Base-by-base conservation (phyloP, 495 filamentous ascomycete species). In the Aspergillus baeticus region DNA sequence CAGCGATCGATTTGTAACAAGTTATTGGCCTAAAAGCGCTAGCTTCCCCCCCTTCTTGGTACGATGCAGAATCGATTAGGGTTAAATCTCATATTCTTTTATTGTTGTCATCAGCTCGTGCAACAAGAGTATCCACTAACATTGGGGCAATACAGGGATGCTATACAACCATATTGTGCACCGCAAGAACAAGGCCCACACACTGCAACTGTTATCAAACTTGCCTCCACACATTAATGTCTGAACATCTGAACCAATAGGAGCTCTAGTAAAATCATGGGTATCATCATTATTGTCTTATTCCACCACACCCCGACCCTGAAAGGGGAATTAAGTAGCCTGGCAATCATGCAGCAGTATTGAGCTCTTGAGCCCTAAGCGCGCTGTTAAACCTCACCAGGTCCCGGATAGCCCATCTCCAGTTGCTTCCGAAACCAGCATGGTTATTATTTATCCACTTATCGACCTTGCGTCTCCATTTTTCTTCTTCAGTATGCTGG, bases 401-500 rank as follows among this genome's bases (percentile, higher is more conserved):
- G 63, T 78, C 77, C 50, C 78, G 73, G 42, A 84, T 81, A 44
- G 74, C 73, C 84, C 84, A 84, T 63, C 77, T 71, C 79, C 82
- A 83, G 58, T 70, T 65, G 49, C 66, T 69, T 45, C 69, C 74
- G 23, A 70, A 61, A 60, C 68, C 66, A 41, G 71, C 69, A 43
- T 73, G 73, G 57, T 74, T 77, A 73, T 59, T 74, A 50, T 51
- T 77, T 65, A 73, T 77, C 94, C 95, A 98, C 45, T 81, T 84
- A 57, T 86, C 84, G 42, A 91, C 88, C 68, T 90, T 91, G 68
- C 84, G 82, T 60, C 87, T 80, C 95, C 94, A 98, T 60, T 88
- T 81, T 48, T 88, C 87, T 72, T 98, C 94, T 70, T 98, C 94
- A 56, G 91, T 91, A 51, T 88, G 74, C 69, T 97, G 93, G 36